These are phyloP conservation scores for Tolypocladium album DNA, from an alignment of 2,329 filamentous ascomycete species.

Conservation along the genomic window DNA sequence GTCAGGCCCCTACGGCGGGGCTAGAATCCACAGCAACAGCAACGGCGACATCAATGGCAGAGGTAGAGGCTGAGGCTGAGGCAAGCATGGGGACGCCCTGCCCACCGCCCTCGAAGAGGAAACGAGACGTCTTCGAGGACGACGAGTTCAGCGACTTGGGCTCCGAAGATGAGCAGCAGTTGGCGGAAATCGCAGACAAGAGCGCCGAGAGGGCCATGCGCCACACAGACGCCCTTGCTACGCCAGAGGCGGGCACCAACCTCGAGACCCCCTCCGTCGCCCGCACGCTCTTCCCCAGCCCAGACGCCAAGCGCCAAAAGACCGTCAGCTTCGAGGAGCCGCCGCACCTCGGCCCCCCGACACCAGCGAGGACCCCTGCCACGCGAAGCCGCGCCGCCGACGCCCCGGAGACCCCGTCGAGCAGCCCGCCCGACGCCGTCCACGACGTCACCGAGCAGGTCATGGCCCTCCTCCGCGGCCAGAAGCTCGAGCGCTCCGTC, in stretches of 20 bases:
- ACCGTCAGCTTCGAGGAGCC: conserved; percentile 19
- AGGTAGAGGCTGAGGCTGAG: neutral
- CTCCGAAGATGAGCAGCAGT: conserved; percentile 27
- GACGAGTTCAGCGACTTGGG: conserved; percentile 21
- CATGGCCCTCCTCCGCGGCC: conserved; percentile 34
- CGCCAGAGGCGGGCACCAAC: conserved; percentile 13
- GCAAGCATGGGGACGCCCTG: conserved; percentile 1
- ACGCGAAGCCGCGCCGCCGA: neutral
- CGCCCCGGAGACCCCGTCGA: conserved; percentile 5
- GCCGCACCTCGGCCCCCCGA: neutral
- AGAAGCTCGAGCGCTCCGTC: conserved; percentile 27
- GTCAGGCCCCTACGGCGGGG: neutral
- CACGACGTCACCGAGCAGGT: conserved; percentile 34
- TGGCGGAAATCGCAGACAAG: conserved; percentile 23
- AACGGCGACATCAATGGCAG: neutral
- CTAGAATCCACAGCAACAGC: neutral
- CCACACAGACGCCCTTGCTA: conserved; percentile 9
- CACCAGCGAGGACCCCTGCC: conserved; percentile 7
- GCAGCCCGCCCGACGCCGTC: conserved; percentile 6
- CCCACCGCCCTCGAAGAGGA: conserved; percentile 15
- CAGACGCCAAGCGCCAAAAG: conserved; percentile 19
- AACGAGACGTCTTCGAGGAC: conserved; percentile 11
- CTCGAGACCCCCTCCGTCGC: conserved; percentile 24
- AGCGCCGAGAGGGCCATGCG: conserved; percentile 16
- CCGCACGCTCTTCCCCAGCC: conserved; percentile 22